Percentiles rank a stretch among this genome's conserved stretches.
These are phyloP conservation scores for Coemansia sp. DNA, from an alignment of 192 early-diverging fungal genomes.

Conservation along the genomic window DNA sequence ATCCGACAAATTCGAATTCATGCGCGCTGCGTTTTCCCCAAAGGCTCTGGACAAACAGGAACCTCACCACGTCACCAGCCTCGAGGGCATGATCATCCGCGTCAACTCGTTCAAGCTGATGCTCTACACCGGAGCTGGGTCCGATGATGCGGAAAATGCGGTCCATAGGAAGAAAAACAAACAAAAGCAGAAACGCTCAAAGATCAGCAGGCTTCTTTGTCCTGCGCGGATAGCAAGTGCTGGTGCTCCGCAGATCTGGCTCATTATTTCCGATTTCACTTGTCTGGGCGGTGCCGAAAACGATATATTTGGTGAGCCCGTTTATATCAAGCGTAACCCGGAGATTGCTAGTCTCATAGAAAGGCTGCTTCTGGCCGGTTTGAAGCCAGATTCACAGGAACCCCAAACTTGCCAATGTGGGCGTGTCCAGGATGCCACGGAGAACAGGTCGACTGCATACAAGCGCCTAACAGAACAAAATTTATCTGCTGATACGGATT, in stretches of 20 bases:
- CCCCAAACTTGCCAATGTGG: neutral
- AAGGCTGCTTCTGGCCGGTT: neutral
- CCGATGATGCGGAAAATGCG: neutral
- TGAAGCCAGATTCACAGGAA: neutral
- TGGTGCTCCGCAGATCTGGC: constrained; percentile 36
- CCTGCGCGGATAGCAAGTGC: constrained; percentile 14
- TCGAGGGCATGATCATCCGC: constrained; percentile 17
- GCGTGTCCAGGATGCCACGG: neutral
- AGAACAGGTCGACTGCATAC: neutral
- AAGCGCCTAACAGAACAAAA: neutral
- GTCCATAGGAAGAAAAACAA: neutral
- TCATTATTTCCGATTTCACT: constrained; percentile 31
- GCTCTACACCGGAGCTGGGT: neutral
- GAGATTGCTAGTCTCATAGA: constrained; percentile 7
- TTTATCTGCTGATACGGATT: neutral
- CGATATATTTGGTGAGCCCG: constrained; percentile 30
- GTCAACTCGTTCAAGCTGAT: constrained; percentile 20
- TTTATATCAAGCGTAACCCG: constrained; percentile 11
- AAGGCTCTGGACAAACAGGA: neutral
- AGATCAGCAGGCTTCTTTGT: constrained; percentile 2
- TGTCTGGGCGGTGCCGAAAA: constrained; percentile 41
- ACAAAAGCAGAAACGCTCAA: neutral
- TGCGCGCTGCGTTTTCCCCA: constrained; percentile 30
- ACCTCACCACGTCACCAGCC: neutral
- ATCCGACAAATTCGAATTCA: constrained; percentile 44